These are phyloP conservation scores for Vitis hybrid DNA, from an alignment of 177 flowering plant genomes.

Conservation along the genomic window DNA sequence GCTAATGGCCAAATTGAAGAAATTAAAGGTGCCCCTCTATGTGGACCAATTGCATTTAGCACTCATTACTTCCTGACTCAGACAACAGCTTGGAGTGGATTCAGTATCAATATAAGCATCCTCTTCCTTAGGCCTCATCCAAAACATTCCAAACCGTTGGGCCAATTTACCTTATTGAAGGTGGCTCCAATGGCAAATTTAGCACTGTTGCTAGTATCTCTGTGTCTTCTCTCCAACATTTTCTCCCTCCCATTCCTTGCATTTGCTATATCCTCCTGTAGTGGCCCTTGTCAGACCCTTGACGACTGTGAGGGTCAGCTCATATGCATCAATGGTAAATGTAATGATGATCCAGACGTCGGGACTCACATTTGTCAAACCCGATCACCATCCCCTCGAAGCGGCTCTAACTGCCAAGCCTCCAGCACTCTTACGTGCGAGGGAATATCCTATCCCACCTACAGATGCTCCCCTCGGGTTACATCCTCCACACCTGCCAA, in stretches of 20 bases:
- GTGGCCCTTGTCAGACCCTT: constrained; percentile 30
- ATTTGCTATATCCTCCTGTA: constrained; percentile 32
- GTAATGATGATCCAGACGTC: constrained; percentile 38
- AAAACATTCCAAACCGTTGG: no score
- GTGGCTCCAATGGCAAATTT: not conserved
- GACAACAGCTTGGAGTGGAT: no score
- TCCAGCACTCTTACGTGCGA: constrained; percentile 16
- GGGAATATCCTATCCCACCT: constrained; percentile 10
- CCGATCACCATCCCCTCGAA: not conserved
- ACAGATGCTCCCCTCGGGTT: constrained; percentile 35
- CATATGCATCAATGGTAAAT: constrained; percentile 33
- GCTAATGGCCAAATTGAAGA: no score
- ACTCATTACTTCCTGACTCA: no score
- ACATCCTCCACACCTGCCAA: constrained; percentile 30
- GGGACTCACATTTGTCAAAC: constrained; percentile 24
- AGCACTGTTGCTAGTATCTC: not conserved
- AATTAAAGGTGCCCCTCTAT: no score
- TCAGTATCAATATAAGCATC: not conserved
- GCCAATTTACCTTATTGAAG: no score
- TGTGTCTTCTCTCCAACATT: not conserved
- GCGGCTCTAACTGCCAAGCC: constrained; percentile 3
- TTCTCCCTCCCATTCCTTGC: constrained; percentile 1
- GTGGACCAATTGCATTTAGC: no score
- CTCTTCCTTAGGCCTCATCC: not conserved
- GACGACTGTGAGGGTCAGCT: constrained; percentile 40